These are phyloP conservation scores for Friedmanniomyces simplex DNA, from an alignment of 495 filamentous ascomycete species.

Conservation along the genomic window DNA sequence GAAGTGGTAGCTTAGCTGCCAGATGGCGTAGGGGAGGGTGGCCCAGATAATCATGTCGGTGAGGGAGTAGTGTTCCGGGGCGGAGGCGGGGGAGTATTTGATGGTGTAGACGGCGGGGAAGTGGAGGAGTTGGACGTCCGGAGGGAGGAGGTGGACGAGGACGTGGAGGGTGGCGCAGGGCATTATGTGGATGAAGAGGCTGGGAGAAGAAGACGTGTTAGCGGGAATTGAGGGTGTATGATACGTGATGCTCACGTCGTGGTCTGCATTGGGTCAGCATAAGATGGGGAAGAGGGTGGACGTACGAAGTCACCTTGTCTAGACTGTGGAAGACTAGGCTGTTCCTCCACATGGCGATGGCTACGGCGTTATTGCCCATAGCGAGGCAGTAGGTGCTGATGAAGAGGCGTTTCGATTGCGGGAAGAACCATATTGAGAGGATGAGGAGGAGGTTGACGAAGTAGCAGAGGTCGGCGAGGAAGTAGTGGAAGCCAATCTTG, in stretches of 20 bases:
- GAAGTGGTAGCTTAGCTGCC: conserved; percentile 87
- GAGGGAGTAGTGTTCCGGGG: conserved; percentile 67
- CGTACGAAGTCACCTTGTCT: conserved; percentile 82
- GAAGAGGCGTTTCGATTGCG: conserved; percentile 79
- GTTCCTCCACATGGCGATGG: conserved; percentile 99
- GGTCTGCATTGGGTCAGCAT: conserved; percentile 1
- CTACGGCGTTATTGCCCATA: conserved; percentile 91
- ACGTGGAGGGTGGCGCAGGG: conserved; percentile 87
- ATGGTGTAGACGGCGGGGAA: conserved; percentile 84
- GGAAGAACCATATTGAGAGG: conserved; percentile 82
- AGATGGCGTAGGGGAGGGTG: conserved; percentile 79
- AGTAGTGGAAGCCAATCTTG: conserved; percentile 87
- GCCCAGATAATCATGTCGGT: conserved; percentile 86
- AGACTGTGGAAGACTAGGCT: conserved; percentile 95
- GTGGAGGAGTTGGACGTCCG: conserved; percentile 50
- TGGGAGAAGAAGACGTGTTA: conserved; percentile 25
- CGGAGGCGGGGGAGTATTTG: conserved; percentile 58
- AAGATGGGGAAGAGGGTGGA: neutral
- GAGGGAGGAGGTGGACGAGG: conserved; percentile 68
- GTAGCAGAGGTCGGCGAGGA: conserved; percentile 93
- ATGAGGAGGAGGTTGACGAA: conserved; percentile 87
- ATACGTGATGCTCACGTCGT: neutral
- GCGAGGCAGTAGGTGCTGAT: conserved; percentile 88
- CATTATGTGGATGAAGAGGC: conserved; percentile 98
- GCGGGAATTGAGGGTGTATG: neutral